Evolutionary conservation across 768 basidiomycete species (phyloP).

Genomic region (Boletus subparvulus): DNA sequence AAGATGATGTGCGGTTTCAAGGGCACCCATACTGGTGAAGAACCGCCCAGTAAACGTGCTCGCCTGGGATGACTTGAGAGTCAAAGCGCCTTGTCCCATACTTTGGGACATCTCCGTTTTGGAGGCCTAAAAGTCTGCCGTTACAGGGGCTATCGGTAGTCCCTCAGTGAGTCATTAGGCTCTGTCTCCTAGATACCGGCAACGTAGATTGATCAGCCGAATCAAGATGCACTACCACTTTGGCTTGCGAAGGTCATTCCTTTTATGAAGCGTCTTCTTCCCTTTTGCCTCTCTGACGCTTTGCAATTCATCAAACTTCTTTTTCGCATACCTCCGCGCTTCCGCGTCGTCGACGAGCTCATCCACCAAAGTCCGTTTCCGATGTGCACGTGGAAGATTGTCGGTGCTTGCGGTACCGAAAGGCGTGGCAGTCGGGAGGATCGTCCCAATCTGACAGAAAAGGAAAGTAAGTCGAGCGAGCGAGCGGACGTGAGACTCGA

Average conservation of each 20-base stretch:
- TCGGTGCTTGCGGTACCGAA: slow-evolving; percentile 70
- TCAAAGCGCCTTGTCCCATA: not conserved
- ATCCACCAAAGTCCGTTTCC: slow-evolving; percentile 84
- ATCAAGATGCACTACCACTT: slow-evolving; percentile 57
- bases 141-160: not conserved
- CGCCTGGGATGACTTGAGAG: not conserved
- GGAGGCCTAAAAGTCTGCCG: not conserved
- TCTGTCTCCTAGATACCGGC: not conserved
- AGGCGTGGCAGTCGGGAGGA: slow-evolving; percentile 66
- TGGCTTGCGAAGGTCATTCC: slow-evolving; percentile 56
- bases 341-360: slow-evolving; percentile 89
- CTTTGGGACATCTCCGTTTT: not conserved
- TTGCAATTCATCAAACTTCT: slow-evolving; percentile 83
- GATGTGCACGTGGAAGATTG: slow-evolving; percentile 64
- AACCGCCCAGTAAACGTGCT: not conserved
- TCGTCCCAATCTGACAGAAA: slow-evolving; percentile 67
- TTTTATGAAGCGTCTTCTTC: slow-evolving; percentile 64
- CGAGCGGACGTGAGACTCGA: not conserved
- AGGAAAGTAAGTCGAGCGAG: slow-evolving; percentile 7
- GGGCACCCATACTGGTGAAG: too few species aligned
- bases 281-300: slow-evolving; percentile 65
- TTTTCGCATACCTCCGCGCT: slow-evolving; percentile 84
- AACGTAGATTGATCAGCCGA: slow-evolving; percentile 8
- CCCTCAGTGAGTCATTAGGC: not conserved
- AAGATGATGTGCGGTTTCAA: too few species aligned